Evolutionary conservation across 2,329 filamentous ascomycete genomes (phyloP).

Genomic region (Tolypocladium paradoxum): DNA sequence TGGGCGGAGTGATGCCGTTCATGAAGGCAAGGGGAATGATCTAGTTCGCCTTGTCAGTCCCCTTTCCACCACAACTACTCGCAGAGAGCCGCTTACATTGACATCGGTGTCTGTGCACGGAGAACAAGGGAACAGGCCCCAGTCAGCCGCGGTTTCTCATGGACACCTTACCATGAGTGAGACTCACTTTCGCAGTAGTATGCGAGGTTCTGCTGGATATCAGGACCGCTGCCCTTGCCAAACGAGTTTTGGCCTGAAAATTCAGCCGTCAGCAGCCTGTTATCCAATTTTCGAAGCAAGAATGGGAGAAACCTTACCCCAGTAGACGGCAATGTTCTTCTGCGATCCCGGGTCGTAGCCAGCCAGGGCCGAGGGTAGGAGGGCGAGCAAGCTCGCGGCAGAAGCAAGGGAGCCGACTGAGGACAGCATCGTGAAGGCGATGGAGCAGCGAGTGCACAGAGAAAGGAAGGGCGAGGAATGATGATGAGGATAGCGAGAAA

Average conservation of each 20-base stretch:
- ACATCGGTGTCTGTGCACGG: slow-evolving; percentile 28
- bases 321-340: slow-evolving; percentile 54
- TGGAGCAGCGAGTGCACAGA: neutral
- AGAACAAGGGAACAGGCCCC: slow-evolving; percentile 2
- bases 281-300: neutral
- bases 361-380: slow-evolving; percentile 21
- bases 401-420: slow-evolving; percentile 6
- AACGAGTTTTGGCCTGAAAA: slow-evolving; percentile 48
- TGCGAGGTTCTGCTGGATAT: slow-evolving; percentile 43
- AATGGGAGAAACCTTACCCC: slow-evolving; percentile 33
- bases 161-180: too few relatives aligned
- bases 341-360: slow-evolving; percentile 32
- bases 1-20: slow-evolving; percentile 42
- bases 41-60: neutral
- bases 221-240: slow-evolving; percentile 27
- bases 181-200: slow-evolving; percentile 48
- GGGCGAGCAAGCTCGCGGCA: slow-evolving; percentile 10
- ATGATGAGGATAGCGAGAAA: neutral
- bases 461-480: neutral
- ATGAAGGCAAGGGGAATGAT: slow-evolving; percentile 57
- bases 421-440: slow-evolving; percentile 3
- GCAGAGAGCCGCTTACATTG: slow-evolving; percentile 23
- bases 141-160: neutral
- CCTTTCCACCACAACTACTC: neutral
- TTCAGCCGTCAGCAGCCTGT: neutral